phyloP scores from a whole-genome alignment of 176 grass and related monocot species.

The Musa troglodytarum region DNA sequence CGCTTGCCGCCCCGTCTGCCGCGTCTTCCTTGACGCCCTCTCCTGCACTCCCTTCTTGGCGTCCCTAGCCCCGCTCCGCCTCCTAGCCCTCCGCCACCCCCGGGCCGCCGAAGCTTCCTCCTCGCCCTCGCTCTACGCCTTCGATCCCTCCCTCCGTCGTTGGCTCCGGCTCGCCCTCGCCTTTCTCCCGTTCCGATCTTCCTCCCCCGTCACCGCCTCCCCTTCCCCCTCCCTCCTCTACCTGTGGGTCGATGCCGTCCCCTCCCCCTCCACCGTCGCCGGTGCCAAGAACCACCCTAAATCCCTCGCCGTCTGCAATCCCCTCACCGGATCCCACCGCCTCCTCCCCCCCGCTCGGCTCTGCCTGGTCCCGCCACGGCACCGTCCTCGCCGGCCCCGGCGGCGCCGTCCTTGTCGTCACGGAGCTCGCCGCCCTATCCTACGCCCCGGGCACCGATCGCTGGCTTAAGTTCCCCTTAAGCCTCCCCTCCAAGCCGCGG shows the following conservation, averaged over 20 bases:
- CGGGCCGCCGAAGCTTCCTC: conserved; percentile 33
- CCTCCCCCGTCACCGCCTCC: conserved; percentile 79
- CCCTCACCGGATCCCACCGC: conserved; percentile 59
- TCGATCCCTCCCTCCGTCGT: conserved; percentile 51
- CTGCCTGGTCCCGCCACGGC: conserved; percentile 96
- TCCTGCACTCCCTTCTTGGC: conserved; percentile 12
- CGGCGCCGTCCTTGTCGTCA: conserved; percentile 62
- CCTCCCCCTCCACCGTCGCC: background rate
- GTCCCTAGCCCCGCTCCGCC: conserved; percentile 46
- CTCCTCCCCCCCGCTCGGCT: conserved; percentile 86
- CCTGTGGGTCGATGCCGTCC: conserved; percentile 59
- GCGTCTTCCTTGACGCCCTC: conserved; percentile 51
- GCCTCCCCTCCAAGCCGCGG: conserved; percentile 83
- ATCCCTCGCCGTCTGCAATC: conserved; percentile 88
- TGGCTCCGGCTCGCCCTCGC: conserved; percentile 82
- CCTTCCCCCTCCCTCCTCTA: conserved; percentile 80
- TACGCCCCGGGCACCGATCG: conserved; percentile 50
- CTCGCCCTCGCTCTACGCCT: conserved; percentile 90
- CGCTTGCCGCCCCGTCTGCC: conserved; percentile 54
- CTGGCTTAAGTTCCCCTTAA: conserved; percentile 89
- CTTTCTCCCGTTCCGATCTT: conserved; percentile 77
- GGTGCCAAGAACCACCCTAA: conserved; percentile 30
- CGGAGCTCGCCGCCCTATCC: conserved; percentile 83
- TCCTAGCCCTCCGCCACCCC: conserved; percentile 65
- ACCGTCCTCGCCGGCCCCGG: conserved; percentile 72